phyloP scores from a whole-genome alignment of 352 stramenopile species.

The Pythium aquatile region DNA sequence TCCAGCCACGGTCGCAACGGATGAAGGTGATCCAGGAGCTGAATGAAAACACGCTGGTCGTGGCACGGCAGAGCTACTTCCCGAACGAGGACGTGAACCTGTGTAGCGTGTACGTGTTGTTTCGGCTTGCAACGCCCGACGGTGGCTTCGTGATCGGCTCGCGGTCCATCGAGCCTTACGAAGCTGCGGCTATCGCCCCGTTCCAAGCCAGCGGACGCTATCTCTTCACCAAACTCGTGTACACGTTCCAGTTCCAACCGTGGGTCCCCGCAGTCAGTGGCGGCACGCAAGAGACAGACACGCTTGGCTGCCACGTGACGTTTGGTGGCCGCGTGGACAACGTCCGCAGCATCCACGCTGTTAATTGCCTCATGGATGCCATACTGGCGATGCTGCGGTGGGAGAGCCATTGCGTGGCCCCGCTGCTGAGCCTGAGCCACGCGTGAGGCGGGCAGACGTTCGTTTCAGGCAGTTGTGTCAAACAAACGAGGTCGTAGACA shows the following conservation, averaged over 20 bases:
- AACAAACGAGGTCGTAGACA: too few relatives aligned
- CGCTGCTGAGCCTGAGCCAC: constrained; percentile 10
- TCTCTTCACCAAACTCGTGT: constrained; percentile 16
- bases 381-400: constrained; percentile 16
- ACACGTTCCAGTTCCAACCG: constrained; percentile 18
- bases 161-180: constrained; percentile 11
- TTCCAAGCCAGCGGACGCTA: constrained; percentile 3
- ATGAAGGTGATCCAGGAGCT: constrained; percentile 35
- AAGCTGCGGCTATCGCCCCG: background rate
- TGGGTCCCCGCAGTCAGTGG: background rate
- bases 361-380: constrained; percentile 16
- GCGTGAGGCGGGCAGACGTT: background rate
- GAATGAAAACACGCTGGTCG: constrained; percentile 16
- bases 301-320: constrained; percentile 2
- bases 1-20: constrained; percentile 32
- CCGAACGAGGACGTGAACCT: constrained; percentile 16
- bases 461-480: too few relatives aligned
- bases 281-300: background rate
- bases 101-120: constrained; percentile 19
- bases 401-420: constrained; percentile 14
- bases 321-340: constrained; percentile 20
- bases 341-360: constrained; percentile 2
- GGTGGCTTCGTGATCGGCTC: constrained; percentile 15
- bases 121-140: constrained; percentile 14
- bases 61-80: constrained; percentile 21